phyloP scores from a whole-genome alignment of 179 eudicot species.

The Heliamphora pulchella region DNA sequence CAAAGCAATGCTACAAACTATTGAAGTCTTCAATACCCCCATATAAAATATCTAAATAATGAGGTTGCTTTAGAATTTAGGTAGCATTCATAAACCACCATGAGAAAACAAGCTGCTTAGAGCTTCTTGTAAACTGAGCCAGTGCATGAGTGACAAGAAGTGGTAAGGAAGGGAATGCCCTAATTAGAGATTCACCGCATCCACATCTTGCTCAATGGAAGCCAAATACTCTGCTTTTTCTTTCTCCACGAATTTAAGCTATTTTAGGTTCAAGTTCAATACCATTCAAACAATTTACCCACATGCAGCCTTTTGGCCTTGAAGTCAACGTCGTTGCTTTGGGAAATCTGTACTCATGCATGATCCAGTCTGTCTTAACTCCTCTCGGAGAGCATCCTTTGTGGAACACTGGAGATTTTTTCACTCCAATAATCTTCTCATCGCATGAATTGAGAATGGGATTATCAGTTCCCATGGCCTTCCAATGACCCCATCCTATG shows the following conservation, averaged over 20 bases:
- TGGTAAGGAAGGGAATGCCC: not conserved
- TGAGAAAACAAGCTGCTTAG: too few species aligned
- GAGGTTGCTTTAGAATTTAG: too few species aligned
- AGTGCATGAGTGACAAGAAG: not conserved
- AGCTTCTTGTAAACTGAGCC: too few species aligned
- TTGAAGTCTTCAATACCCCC: not conserved
- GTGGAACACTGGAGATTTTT: slow-evolving; percentile 20
- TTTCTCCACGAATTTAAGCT: not conserved
- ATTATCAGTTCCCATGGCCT: slow-evolving; percentile 55
- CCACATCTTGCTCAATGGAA: not conserved
- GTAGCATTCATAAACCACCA: not conserved
- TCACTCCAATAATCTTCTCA: slow-evolving; percentile 12
- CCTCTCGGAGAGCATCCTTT: slow-evolving; percentile 19
- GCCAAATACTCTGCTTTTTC: not conserved
- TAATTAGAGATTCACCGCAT: not conserved
- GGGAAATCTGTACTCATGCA: slow-evolving; percentile 22
- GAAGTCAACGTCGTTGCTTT: not conserved
- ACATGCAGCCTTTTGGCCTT: slow-evolving; percentile 13
- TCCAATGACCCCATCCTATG: slow-evolving; percentile 66
- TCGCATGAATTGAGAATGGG: slow-evolving; percentile 11
- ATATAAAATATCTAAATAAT: not conserved
- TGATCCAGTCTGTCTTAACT: slow-evolving; percentile 21
- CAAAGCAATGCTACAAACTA: not conserved
- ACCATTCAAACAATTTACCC: slow-evolving; percentile 8
- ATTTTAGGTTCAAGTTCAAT: not conserved